Evolutionary conservation across 1,284 basidiomycete genomes (phyloP).

Genomic region (Chondrostereum purpureum): DNA sequence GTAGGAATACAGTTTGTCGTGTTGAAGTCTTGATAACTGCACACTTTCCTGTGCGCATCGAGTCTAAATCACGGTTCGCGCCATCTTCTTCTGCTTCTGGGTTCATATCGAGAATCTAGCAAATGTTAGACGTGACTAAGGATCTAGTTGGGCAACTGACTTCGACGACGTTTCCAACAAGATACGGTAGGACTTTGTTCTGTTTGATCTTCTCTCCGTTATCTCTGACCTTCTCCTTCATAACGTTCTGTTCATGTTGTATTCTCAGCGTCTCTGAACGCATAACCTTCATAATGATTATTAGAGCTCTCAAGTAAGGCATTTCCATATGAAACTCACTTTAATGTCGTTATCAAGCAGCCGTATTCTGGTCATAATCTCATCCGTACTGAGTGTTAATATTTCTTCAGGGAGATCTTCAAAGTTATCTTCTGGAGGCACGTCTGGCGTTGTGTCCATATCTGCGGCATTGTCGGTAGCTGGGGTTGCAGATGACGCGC

Average conservation of each 20-base stretch:
- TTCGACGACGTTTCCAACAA: conserved; percentile 97
- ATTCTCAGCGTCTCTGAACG: conserved; percentile 88
- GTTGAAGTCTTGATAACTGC: conserved; percentile 99
- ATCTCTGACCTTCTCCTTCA: conserved; percentile 98
- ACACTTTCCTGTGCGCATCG: conserved; percentile 93
- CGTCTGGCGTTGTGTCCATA: conserved; percentile 72
- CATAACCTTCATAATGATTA: conserved; percentile 65
- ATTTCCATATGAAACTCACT: too few relatives aligned
- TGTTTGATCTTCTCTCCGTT: conserved; percentile 99
- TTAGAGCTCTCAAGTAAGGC: conserved; percentile 1
- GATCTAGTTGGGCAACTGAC: conserved; percentile 33
- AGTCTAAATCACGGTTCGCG: conserved; percentile 89
- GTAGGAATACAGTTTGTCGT: conserved; percentile 96
- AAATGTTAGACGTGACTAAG: conserved; percentile 9
- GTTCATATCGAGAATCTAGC: conserved; percentile 89
- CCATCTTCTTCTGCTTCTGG: conserved; percentile 91
- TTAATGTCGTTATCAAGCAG: conserved; percentile 95
- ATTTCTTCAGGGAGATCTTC: conserved; percentile 82
- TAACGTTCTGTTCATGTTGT: conserved; percentile 90
- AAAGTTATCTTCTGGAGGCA: conserved; percentile 69
- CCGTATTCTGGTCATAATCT: conserved; percentile 80
- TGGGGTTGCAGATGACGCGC: conserved; percentile 28
- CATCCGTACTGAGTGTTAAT: conserved; percentile 66
- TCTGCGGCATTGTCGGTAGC: conserved; percentile 34
- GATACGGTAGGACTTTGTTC: conserved; percentile 98